These are phyloP conservation scores for Ophiostoma sp. DNA, from an alignment of 2,329 filamentous ascomycete species.

Conservation along the genomic window DNA sequence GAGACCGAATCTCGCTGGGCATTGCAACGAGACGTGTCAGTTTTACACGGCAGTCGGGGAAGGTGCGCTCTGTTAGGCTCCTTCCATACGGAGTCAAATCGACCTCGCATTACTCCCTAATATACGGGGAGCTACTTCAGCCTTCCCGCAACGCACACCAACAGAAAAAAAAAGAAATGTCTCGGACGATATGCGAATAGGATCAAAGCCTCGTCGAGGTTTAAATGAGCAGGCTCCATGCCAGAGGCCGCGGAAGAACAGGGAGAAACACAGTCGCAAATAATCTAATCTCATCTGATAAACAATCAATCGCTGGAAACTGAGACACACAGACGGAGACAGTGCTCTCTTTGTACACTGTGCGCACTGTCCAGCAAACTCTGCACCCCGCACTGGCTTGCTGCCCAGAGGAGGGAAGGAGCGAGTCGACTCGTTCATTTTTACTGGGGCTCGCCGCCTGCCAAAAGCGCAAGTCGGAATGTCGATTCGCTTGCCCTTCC, in stretches of 20 bases:
- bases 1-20: neutral
- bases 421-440: neutral
- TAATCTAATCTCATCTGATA: constrained; percentile 26
- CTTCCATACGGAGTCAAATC: neutral
- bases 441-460: neutral
- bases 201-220: neutral
- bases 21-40: constrained; percentile 8
- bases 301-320: constrained; percentile 19
- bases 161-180: neutral
- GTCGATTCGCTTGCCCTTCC: neutral
- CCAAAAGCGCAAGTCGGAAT: neutral
- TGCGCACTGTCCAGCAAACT: constrained; percentile 8
- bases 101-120: neutral
- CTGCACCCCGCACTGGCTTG: constrained; percentile 16
- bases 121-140: neutral
- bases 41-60: neutral
- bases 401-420: neutral
- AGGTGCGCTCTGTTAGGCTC: neutral
- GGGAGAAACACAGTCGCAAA: neutral
- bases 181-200: neutral
- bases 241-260: neutral
- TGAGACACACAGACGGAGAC: constrained; percentile 10
- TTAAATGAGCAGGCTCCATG: neutral
- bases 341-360: constrained; percentile 17
- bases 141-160: neutral